phyloP scores from a whole-genome alignment of 768 basidiomycete genomes.

The Serendipita sp. region DNA sequence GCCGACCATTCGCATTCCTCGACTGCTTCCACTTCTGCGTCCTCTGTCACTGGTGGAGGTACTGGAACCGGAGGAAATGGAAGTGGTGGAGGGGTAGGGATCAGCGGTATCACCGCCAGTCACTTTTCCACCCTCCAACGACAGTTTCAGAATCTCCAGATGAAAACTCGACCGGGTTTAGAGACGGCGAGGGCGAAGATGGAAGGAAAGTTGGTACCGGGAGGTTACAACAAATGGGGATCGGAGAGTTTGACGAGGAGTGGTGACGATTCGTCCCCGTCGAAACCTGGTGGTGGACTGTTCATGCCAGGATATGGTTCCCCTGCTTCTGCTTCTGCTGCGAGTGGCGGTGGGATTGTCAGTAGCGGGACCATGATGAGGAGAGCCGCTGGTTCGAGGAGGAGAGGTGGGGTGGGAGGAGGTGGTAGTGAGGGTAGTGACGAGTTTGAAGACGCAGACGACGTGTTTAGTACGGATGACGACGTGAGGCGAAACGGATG shows the following conservation, averaged over 20 bases:
- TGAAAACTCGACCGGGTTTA: not conserved
- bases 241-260: not conserved
- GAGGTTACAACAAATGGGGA: constrained; percentile 3
- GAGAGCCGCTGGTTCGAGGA: not conserved
- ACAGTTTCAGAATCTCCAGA: not conserved
- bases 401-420: not conserved
- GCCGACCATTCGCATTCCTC: not conserved
- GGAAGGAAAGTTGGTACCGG: not conserved
- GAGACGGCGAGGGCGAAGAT: not conserved
- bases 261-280: not conserved
- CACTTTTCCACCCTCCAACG: not conserved
- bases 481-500: not conserved
- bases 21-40: not conserved
- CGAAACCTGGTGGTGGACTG: not conserved
- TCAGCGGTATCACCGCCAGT: not conserved
- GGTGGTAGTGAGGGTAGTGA: not conserved
- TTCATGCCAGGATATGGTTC: too few species aligned
- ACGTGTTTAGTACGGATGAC: constrained; percentile 3
- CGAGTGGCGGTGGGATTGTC: not conserved
- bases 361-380: not conserved
- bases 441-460: constrained; percentile 5
- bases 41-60: not conserved
- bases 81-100: not conserved
- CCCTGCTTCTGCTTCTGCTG: too few species aligned
- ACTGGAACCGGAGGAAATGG: not conserved